Conservation (phyloP, 768 basidiomycete species). For the Fomitopsis serialis region DNA sequence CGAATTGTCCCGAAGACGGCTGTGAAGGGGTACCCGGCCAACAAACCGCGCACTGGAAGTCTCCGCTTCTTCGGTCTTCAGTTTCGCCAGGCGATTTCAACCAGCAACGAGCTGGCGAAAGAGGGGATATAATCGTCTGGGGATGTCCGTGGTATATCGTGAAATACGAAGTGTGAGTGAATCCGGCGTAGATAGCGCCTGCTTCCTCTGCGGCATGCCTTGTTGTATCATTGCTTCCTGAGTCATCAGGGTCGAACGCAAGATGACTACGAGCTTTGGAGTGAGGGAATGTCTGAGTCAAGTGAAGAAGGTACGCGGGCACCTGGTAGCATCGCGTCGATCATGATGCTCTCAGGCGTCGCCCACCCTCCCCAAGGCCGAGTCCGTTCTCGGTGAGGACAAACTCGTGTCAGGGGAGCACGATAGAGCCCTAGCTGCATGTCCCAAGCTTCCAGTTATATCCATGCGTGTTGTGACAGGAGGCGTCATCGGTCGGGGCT, state of each 20-base stretch:
- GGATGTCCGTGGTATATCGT: neutral
- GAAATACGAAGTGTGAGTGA: neutral
- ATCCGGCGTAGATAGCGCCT: neutral
- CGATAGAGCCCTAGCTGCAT: conserved; percentile 6
- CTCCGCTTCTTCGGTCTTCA: neutral
- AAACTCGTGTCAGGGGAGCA: neutral
- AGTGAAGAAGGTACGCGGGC: neutral
- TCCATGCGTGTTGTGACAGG: neutral
- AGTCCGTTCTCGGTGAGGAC: conserved; percentile 1
- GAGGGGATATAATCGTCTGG: neutral
- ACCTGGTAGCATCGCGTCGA: neutral
- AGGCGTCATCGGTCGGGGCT: neutral
- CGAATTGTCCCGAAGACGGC: neutral
- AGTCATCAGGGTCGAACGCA: neutral
- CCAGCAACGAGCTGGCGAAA: neutral
- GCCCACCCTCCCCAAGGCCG: neutral
- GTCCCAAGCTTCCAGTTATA: neutral
- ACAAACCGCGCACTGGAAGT: neutral
- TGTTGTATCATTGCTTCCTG: neutral
- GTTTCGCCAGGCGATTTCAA: neutral
- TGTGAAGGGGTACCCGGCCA: neutral
- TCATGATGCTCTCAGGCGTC: neutral
- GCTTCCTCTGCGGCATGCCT: neutral
- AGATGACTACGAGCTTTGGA: neutral
- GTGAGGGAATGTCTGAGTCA: neutral